Evolutionary conservation across 768 basidiomycete species (phyloP).

Genomic region (Amanita rubescens): DNA sequence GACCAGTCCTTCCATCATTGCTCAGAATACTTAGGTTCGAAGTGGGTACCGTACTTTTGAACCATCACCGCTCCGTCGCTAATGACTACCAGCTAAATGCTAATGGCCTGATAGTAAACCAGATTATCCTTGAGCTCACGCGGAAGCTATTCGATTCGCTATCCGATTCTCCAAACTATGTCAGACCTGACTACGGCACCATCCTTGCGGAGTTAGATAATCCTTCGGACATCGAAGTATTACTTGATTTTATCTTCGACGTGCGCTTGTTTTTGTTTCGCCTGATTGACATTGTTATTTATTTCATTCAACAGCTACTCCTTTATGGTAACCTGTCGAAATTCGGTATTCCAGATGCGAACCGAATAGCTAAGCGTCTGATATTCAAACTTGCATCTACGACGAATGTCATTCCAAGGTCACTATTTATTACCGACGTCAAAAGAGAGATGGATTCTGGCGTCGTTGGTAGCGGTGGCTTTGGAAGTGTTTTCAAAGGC

Average conservation of each 20-base stretch:
- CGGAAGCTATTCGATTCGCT: no score
- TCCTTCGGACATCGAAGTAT: background rate
- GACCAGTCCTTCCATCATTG: no score
- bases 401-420: background rate
- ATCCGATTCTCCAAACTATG: no score
- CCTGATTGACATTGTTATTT: no score
- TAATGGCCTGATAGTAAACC: no score
- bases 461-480: background rate
- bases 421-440: background rate
- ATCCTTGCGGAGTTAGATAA: no score
- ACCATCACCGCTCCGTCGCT: no score
- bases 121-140: no score
- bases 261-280: background rate
- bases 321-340: background rate
- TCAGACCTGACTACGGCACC: no score
- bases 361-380: background rate
- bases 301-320: background rate
- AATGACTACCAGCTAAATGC: no score
- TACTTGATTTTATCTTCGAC: background rate
- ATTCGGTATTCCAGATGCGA: background rate
- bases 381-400: background rate
- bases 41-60: no score
- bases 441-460: background rate
- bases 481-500: background rate
- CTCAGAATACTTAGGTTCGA: no score